A percentile compares a stretch with the other conserved stretches of the same genome.
Evolutionary conservation across 768 basidiomycete genomes (phyloP).

Genomic region (Pleurotus tuber-regium): DNA sequence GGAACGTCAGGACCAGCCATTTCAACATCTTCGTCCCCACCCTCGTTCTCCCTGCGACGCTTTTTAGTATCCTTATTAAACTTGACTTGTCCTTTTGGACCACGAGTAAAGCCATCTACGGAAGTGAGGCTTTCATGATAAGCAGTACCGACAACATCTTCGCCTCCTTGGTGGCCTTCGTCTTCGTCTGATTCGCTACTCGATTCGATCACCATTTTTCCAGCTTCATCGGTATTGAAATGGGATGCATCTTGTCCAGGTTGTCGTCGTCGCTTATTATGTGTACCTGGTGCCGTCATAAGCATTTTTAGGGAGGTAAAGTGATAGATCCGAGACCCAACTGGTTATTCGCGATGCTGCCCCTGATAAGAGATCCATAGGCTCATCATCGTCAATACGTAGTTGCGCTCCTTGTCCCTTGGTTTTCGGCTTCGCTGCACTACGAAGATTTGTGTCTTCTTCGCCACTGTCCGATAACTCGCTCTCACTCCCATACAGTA

Average conservation of each 20-base stretch:
- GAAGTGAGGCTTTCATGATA: constrained; percentile 84
- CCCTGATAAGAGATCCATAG: constrained; percentile 91
- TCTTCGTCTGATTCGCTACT: constrained; percentile 46
- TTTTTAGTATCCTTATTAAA: constrained; percentile 99
- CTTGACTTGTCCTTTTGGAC: constrained; percentile 80
- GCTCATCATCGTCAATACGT: constrained; percentile 86
- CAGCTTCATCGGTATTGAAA: constrained; percentile 85
- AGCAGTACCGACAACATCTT: constrained; percentile 68
- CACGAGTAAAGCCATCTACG: constrained; percentile 87
- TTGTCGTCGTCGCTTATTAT: constrained; percentile 56
- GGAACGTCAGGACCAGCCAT: constrained; percentile 68
- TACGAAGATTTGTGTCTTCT: constrained; percentile 35
- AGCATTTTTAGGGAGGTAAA: neutral
- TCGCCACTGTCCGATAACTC: constrained; percentile 76
- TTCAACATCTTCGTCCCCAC: constrained; percentile 63
- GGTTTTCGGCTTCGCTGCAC: constrained; percentile 31
- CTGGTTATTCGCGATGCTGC: constrained; percentile 69
- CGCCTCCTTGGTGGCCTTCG: constrained; percentile 35
- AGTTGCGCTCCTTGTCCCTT: constrained; percentile 54
- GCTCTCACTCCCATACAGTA: constrained; percentile 94
- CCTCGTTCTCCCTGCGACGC: constrained; percentile 68
- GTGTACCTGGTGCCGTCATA: constrained; percentile 31
- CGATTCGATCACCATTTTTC: constrained; percentile 76
- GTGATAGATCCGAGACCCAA: constrained; percentile 32
- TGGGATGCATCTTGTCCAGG: constrained; percentile 83